Conservation (phyloP, 106 monocot genomes). For the Dendrobium officinale region DNA sequence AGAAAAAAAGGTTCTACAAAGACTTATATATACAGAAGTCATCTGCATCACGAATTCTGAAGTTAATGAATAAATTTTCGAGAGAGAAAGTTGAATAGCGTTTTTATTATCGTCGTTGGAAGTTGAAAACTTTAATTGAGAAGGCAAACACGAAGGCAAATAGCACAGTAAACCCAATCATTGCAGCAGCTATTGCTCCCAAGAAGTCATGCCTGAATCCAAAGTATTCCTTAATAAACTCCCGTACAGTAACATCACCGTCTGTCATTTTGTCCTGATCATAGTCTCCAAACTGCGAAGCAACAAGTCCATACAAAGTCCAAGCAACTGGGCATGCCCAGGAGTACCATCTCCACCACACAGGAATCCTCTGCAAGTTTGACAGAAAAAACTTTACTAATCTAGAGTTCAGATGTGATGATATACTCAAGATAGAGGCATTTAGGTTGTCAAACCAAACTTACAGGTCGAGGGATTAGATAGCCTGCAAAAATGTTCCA, state of each 20-base stretch:
- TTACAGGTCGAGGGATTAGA: conserved; percentile 8
- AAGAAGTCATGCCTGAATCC: conserved; percentile 26
- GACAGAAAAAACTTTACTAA: background rate
- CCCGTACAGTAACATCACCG: background rate
- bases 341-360: conserved; percentile 30
- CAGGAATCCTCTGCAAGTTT: conserved; percentile 22
- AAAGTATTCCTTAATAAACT: conserved; percentile 11
- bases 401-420: background rate
- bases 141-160: conserved; percentile 25
- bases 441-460: background rate
- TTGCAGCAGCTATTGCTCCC: conserved; percentile 9
- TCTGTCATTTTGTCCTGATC: background rate
- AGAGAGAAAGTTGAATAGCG: background rate
- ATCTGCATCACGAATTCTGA: background rate
- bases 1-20: background rate
- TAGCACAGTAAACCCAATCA: conserved; percentile 20
- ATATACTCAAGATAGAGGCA: background rate
- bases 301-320: conserved; percentile 22
- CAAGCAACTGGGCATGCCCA: conserved; percentile 27
- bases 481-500: conserved; percentile 14
- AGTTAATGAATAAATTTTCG: background rate
- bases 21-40: background rate
- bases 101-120: conserved; percentile 20
- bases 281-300: conserved; percentile 22
- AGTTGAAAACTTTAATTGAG: conserved; percentile 22